Percentiles rank a stretch among this genome's conserved stretches.
Conservation (phyloP, 2,329 filamentous ascomycete species). For the Trichoderma cornu-damae region DNA sequence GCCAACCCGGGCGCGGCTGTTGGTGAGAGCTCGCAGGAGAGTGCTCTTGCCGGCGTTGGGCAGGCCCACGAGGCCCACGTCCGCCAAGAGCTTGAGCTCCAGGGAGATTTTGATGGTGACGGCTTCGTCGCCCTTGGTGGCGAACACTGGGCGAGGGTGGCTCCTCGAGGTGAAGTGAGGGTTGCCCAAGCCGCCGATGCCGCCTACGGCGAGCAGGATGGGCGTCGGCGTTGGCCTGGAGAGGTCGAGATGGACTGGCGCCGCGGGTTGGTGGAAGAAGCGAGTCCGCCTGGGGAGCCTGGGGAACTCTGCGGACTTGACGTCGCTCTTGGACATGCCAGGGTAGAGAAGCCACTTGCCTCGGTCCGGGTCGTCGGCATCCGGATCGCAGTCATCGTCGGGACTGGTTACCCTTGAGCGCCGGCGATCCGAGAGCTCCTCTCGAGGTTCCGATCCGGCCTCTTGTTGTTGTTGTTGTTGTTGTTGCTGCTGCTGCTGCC, state of each 20-base stretch:
- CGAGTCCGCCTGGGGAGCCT: constrained; percentile 48
- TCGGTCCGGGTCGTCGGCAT: constrained; percentile 44
- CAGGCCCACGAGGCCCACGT: constrained; percentile 88
- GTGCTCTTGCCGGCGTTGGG: constrained; percentile 97
- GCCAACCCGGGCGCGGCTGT: constrained; percentile 82
- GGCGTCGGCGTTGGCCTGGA: constrained; percentile 74
- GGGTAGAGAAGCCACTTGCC: constrained; percentile 87
- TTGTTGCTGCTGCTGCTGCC: constrained; percentile 21
- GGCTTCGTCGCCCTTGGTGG: constrained; percentile 77
- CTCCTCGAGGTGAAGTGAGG: constrained; percentile 81
- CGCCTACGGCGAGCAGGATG: constrained; percentile 79
- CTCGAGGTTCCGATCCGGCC: constrained; percentile 14
- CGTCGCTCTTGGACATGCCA: constrained; percentile 65
- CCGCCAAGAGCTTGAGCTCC: constrained; percentile 90
- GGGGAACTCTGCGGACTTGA: constrained; percentile 49
- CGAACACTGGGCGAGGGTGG: constrained; percentile 75
- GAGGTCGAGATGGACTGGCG: constrained; percentile 68
- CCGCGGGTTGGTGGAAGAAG: constrained; percentile 61
- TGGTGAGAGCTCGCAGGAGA: constrained; percentile 77
- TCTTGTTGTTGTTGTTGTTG: constrained; percentile 17
- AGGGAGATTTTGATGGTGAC: constrained; percentile 76
- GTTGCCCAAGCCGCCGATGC: constrained; percentile 85
- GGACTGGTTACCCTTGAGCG: constrained; percentile 7
- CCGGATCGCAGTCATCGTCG: constrained; percentile 36
- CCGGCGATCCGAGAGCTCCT: constrained; percentile 5